A percentile compares a stretch with the other conserved stretches of the same genome.
Conservation (phyloP, 129 eudicot species). For the Erigeron canadensis region DNA sequence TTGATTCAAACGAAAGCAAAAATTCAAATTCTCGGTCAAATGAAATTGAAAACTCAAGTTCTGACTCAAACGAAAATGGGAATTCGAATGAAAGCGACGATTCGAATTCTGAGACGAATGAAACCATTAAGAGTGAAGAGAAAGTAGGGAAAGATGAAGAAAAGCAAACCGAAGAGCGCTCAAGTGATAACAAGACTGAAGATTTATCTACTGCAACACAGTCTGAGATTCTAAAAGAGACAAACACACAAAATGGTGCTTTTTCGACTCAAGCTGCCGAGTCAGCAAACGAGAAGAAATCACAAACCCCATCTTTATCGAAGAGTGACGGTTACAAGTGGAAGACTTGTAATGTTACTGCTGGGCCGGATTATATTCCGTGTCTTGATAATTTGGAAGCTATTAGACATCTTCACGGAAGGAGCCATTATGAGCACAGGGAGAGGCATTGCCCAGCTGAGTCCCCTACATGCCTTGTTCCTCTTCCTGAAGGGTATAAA, state of each 20-base stretch:
- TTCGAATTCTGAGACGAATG: slow-evolving; percentile 28
- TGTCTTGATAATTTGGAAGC: slow-evolving; percentile 71
- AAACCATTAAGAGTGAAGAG: slow-evolving; percentile 27
- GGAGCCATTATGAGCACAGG: slow-evolving; percentile 58
- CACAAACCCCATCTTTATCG: slow-evolving; percentile 37
- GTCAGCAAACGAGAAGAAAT: slow-evolving; percentile 52
- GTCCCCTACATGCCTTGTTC: slow-evolving; percentile 67
- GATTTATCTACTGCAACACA: slow-evolving; percentile 46
- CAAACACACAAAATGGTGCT: slow-evolving; percentile 51
- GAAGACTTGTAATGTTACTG: slow-evolving; percentile 61
- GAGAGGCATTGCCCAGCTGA: slow-evolving; percentile 72
- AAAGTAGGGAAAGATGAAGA: slow-evolving; percentile 34
- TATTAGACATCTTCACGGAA: slow-evolving; percentile 48
- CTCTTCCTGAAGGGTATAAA: slow-evolving; percentile 61
- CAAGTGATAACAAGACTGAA: slow-evolving; percentile 29
- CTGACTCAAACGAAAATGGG: slow-evolving; percentile 22
- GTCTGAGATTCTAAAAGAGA: slow-evolving; percentile 55
- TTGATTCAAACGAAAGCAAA: slow-evolving; percentile 26
- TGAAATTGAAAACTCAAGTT: slow-evolving; percentile 17
- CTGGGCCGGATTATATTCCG: slow-evolving; percentile 70
- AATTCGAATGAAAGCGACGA: slow-evolving; percentile 26
- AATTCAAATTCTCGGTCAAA: slow-evolving; percentile 22
- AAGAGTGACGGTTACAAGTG: slow-evolving; percentile 37
- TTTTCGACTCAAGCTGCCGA: slow-evolving; percentile 66
- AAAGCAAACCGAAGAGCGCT: slow-evolving; percentile 33